Percentiles rank a stretch among this genome's conserved stretches.
Evolutionary conservation across 1,284 basidiomycete genomes (phyloP).

Genomic region (Trichosporon ovoides): DNA sequence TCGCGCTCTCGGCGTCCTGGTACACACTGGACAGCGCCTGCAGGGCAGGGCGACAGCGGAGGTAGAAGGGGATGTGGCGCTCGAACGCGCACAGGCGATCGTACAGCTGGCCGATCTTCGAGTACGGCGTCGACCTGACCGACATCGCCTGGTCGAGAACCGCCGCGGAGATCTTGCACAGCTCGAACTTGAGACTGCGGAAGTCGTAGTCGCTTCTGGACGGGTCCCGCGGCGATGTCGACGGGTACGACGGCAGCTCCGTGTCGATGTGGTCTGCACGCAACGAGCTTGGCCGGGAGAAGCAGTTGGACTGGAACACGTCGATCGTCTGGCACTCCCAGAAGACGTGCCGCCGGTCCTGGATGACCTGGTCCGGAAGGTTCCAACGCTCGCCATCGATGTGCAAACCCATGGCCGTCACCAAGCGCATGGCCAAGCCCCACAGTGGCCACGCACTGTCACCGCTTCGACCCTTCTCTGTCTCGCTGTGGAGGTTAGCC

Average conservation of each 20-base stretch:
- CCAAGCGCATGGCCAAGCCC: slow-evolving; percentile 32
- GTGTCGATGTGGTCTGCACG: slow-evolving; percentile 31
- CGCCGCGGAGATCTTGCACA: slow-evolving; percentile 27
- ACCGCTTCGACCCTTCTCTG: slow-evolving; percentile 34
- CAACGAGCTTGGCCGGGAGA: slow-evolving; percentile 30
- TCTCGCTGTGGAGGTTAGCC: slow-evolving; percentile 17
- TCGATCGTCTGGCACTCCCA: slow-evolving; percentile 32
- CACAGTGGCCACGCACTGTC: slow-evolving; percentile 41
- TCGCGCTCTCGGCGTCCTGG: slow-evolving; percentile 23
- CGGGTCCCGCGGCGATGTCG: not conserved
- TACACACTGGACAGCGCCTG: slow-evolving; percentile 25
- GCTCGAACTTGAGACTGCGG: slow-evolving; percentile 28
- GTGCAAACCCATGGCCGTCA: slow-evolving; percentile 39
- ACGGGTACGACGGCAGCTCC: slow-evolving; percentile 21
- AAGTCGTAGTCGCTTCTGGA: slow-evolving; percentile 13
- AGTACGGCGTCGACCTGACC: slow-evolving; percentile 22
- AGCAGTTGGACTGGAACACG: slow-evolving; percentile 33
- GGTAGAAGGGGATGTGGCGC: slow-evolving; percentile 24
- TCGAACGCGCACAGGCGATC: slow-evolving; percentile 31
- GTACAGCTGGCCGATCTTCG: slow-evolving; percentile 22
- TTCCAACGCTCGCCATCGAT: slow-evolving; percentile 43
- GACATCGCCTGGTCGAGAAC: slow-evolving; percentile 27
- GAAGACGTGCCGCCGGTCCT: slow-evolving; percentile 34
- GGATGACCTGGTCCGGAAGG: slow-evolving; percentile 29
- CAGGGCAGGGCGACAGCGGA: slow-evolving; percentile 30